phyloP scores from a whole-genome alignment of 352 stramenopile genomes.

The Thalassiosira livingstoniorum region DNA sequence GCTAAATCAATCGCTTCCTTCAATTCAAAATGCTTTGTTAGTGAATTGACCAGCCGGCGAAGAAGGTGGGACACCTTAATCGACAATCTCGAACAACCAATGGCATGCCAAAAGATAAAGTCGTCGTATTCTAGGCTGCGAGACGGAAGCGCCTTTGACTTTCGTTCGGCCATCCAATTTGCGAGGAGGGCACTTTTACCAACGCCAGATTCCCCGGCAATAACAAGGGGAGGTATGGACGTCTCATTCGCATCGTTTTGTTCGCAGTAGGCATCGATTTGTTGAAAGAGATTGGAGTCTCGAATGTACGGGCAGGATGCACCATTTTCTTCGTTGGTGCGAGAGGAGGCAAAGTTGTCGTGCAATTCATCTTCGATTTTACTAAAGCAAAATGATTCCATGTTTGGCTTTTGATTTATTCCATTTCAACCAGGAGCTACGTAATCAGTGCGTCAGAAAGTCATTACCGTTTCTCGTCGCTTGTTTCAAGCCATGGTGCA shows the following conservation, averaged over 20 bases:
- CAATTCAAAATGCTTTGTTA: conserved; percentile 93
- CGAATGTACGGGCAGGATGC: conserved; percentile 21
- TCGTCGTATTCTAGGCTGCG: conserved; percentile 37
- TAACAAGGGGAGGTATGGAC: conserved; percentile 29
- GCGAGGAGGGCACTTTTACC: conserved; percentile 55
- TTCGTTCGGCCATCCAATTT: conserved; percentile 37
- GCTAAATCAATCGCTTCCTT: conserved; percentile 88
- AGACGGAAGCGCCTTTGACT: conserved; percentile 17
- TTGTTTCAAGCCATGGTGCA: no score
- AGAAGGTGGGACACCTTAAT: conserved; percentile 89
- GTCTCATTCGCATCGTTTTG: background rate
- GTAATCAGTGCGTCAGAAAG: no score
- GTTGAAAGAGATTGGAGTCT: conserved; percentile 14
- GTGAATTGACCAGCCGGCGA: conserved; percentile 88
- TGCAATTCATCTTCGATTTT: conserved; percentile 55
- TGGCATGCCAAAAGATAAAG: conserved; percentile 91
- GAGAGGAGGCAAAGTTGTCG: conserved; percentile 23
- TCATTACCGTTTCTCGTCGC: no score
- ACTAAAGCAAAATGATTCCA: conserved; percentile 51
- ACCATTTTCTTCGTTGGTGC: background rate
- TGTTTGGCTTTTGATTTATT: no score
- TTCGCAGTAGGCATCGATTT: conserved; percentile 42
- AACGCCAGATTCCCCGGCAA: conserved; percentile 35
- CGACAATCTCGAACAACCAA: conserved; percentile 90
- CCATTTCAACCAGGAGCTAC: no score